Evolutionary conservation across 805 yeast genomes (phyloP), one percentile per base, ranked within the genome.

Genomic region (Wickerhamiella galacta): DNA sequence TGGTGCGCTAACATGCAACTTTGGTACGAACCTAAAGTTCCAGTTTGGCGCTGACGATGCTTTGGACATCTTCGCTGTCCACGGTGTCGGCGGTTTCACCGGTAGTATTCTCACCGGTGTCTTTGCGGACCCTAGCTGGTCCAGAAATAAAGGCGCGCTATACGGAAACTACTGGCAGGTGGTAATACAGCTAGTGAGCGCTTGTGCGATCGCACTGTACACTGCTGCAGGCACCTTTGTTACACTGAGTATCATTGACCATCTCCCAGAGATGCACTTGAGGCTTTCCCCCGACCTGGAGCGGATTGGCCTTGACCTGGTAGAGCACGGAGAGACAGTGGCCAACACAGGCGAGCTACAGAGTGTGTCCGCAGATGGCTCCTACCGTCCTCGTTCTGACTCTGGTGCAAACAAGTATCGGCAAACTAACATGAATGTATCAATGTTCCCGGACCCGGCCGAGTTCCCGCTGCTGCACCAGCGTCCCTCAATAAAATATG

Each of bases 321-420:
- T 82, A 15, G 83, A 85, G 63, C 81, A 83, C 49, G 95, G 95
- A 46, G 96, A 85, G 57, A 73, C 70, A 53, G 79, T 92, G 1
- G 27, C 22, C 7, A 4, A 30, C 18, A 16, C 10, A 15, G 18
- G 9, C 4, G 28, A 25, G 9, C 4, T 18, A 12, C 16, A 15
- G 6, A 25, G 12, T 25, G 6, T 10, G 11, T 6, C 28, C 6
- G 12, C 7, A 6, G 6, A 8, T 15, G 28, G 28, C 6, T 5
- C 6, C 6, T 12, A 17, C 4, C 16, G 12, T 15, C 28, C 18
- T 3, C 25, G 20, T 14, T 19, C 25, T 16, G 34, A 31, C 19
- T 29, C 25, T 24, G 30, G 29, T 10, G 18, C 4, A 20, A 28
- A 19, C 39, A 30, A 31, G 17, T 37, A 31, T 23, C 23, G 15